Percentiles rank a stretch among this genome's conserved stretches.
These are phyloP conservation scores for Asclepias syriaca DNA, from an alignment of 257 asterid species.

Conservation along the genomic window DNA sequence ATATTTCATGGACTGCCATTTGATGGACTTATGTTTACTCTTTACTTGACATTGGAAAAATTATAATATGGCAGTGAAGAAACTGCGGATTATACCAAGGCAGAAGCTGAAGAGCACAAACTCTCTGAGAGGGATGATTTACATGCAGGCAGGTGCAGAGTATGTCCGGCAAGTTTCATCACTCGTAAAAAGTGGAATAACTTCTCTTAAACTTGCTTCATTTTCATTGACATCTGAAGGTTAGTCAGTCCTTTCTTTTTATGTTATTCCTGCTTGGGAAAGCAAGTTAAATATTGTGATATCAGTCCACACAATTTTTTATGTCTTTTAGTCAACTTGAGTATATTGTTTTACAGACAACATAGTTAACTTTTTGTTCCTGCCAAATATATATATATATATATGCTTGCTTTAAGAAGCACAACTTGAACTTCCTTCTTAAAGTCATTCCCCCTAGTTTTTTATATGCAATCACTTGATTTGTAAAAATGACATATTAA, in stretches of 20 bases:
- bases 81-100: slow-evolving; percentile 73
- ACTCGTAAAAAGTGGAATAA: slow-evolving; percentile 66
- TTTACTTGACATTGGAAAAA: neutral
- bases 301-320: too few relatives aligned
- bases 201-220: slow-evolving; percentile 54
- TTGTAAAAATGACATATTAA: too few relatives aligned
- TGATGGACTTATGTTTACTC: neutral
- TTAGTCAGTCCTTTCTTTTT: slow-evolving; percentile 21
- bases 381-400: too few relatives aligned
- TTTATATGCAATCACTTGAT: too few relatives aligned
- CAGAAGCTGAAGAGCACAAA: slow-evolving; percentile 64
- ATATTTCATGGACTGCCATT: neutral
- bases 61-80: slow-evolving; percentile 53
- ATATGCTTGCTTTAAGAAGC: neutral
- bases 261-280: neutral
- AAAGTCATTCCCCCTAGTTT: too few relatives aligned
- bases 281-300: neutral
- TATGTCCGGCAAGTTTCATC: slow-evolving; percentile 82
- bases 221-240: slow-evolving; percentile 65
- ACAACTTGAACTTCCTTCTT: neutral
- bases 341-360: too few relatives aligned
- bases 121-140: slow-evolving; percentile 65
- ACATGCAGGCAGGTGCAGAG: slow-evolving; percentile 86
- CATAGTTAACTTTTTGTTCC: too few relatives aligned
- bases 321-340: too few relatives aligned